Conservation (phyloP, 2,329 filamentous ascomycete genomes). For the Proliferodiscus dingleyae region DNA sequence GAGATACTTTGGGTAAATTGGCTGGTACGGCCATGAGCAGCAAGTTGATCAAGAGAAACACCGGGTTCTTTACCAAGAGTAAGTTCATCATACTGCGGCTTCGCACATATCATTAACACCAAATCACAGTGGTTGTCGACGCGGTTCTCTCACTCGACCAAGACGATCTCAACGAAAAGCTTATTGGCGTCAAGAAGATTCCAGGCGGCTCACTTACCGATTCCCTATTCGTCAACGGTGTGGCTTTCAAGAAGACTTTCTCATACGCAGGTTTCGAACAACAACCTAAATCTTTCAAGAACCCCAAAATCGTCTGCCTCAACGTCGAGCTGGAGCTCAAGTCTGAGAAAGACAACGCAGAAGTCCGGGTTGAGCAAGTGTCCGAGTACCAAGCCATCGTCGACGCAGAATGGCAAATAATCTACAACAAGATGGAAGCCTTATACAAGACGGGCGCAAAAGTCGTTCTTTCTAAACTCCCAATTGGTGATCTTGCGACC, state of each 20-base stretch:
- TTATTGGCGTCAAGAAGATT: constrained; percentile 98
- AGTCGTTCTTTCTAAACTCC: constrained; percentile 94
- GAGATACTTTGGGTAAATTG: constrained; percentile 83
- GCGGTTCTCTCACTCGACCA: constrained; percentile 94
- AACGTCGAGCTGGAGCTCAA: constrained; percentile 98
- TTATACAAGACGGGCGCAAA: constrained; percentile 91
- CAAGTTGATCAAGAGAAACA: constrained; percentile 97
- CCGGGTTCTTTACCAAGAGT: constrained; percentile 97
- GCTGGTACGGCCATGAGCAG: constrained; percentile 98
- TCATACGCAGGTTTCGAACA: constrained; percentile 99
- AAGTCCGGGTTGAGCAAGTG: constrained; percentile 96
- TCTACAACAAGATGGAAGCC: constrained; percentile 98
- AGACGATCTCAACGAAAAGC: constrained; percentile 93
- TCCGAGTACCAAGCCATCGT: constrained; percentile 99
- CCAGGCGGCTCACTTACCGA: constrained; percentile 94
- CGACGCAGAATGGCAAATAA: constrained; percentile 99
- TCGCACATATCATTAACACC: constrained; percentile 26
- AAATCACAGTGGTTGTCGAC: constrained; percentile 81
- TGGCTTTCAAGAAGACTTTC: constrained; percentile 99
- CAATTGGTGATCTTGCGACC: constrained; percentile 94
- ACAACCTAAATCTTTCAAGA: constrained; percentile 90
- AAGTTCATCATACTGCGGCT: constrained; percentile 33
- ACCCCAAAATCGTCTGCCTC: constrained; percentile 94
- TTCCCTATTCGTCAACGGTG: constrained; percentile 93
- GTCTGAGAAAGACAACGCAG: constrained; percentile 98